phyloP scores from a whole-genome alignment of 371 early-diverging fungal species.

The Ecytonucleospora hepatopenaei region DNA sequence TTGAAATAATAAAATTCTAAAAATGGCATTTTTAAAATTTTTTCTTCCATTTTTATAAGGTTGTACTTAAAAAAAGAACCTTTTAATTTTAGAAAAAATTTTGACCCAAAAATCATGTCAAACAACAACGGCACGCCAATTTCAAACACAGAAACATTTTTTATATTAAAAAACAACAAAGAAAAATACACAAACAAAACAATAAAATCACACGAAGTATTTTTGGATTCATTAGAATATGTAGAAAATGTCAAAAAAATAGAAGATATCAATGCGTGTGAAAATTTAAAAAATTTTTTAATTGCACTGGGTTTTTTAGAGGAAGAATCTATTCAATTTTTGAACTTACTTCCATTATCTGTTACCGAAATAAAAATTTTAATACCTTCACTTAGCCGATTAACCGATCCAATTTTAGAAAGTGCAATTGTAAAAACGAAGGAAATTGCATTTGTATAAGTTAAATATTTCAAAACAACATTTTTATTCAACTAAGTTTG shows the following conservation, averaged over 20 bases:
- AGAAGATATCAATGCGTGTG: conserved; percentile 21
- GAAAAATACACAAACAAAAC: conserved; percentile 26
- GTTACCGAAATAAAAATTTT: conserved; percentile 39
- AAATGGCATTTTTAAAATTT: too few species aligned
- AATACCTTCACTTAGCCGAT: conserved; percentile 25
- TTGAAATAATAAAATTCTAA: too few species aligned
- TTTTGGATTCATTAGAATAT: conserved; percentile 31
- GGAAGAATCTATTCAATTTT: conserved; percentile 32
- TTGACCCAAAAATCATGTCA: too few species aligned
- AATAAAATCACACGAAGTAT: conserved; percentile 29
- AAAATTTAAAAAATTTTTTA: conserved; percentile 31
- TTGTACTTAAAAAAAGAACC: too few species aligned
- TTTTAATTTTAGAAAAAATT: too few species aligned
- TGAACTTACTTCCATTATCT: conserved; percentile 43
- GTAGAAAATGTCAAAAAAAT: conserved; percentile 38
- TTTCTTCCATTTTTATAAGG: too few species aligned
- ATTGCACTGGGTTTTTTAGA: conserved; percentile 22
- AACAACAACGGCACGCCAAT: conserved; percentile 20
- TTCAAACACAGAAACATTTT: conserved; percentile 25
- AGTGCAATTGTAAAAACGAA: conserved; percentile 23
- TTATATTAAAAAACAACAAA: conserved; percentile 24
- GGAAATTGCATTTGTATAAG: neutral
- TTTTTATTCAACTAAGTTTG: neutral
- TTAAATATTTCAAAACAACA: neutral
- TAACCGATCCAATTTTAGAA: conserved; percentile 20